These are phyloP conservation scores for Corinectria fuckeliana DNA, from an alignment of 2,329 filamentous ascomycete species.

Conservation along the genomic window DNA sequence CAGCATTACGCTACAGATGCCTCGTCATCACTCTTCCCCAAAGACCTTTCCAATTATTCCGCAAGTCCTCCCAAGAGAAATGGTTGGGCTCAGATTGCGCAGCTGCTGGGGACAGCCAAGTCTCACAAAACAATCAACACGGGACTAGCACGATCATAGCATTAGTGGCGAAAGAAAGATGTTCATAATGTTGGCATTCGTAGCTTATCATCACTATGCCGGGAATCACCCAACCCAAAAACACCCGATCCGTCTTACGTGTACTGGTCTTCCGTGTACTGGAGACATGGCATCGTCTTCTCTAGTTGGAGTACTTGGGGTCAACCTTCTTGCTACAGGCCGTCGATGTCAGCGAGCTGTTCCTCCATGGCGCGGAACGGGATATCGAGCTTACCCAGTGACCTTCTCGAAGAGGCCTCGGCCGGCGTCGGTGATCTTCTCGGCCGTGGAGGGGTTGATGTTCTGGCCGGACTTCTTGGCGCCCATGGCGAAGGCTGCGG, in stretches of 20 bases:
- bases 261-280: too few species aligned
- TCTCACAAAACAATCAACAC: not conserved
- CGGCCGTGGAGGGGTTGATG: slow-evolving; percentile 43
- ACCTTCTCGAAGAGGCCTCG: slow-evolving; percentile 46
- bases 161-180: not conserved
- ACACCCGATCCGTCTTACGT: not conserved
- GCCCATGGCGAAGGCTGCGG: slow-evolving; percentile 39
- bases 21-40: not conserved
- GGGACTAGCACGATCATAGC: too few species aligned
- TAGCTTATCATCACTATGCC: slow-evolving; percentile 11
- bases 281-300: not conserved
- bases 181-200: slow-evolving; percentile 13
- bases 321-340: slow-evolving; percentile 29
- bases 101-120: not conserved
- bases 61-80: too few species aligned
- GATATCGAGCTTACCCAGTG: slow-evolving; percentile 42
- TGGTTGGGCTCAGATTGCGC: not conserved
- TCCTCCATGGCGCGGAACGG: too few species aligned
- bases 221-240: not conserved
- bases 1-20: not conserved
- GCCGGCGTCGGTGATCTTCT: slow-evolving; percentile 49
- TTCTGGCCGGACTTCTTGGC: slow-evolving; percentile 46
- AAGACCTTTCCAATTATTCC: not conserved
- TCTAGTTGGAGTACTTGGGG: slow-evolving; percentile 46
- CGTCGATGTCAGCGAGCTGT: slow-evolving; percentile 3